Percentiles rank a stretch among this genome's conserved stretches.
Evolutionary conservation across 768 basidiomycete genomes (phyloP).

Genomic region (Rhizopogon vesiculosus): DNA sequence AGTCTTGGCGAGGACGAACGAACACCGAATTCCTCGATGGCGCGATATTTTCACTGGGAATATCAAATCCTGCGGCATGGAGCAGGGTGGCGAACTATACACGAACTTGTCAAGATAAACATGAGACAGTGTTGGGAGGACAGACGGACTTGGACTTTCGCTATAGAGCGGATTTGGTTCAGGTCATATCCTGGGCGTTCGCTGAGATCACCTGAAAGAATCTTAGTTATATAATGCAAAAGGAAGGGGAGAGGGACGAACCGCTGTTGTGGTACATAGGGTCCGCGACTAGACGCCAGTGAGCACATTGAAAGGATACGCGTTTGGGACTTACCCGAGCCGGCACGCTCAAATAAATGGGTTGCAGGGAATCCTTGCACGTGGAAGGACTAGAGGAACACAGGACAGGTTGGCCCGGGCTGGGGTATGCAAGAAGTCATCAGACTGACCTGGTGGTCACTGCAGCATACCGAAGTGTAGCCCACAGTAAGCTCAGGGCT

Average conservation of each 20-base stretch:
- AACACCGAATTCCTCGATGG: constrained; percentile 79
- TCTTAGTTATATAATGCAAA: background rate
- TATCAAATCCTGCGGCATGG: constrained; percentile 61
- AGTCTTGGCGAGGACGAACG: constrained; percentile 10
- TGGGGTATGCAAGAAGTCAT: background rate
- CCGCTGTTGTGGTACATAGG: constrained; percentile 89
- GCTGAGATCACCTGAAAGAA: constrained; percentile 62
- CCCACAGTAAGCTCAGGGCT: constrained; percentile 76
- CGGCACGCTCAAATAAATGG: constrained; percentile 84
- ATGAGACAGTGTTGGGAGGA: background rate
- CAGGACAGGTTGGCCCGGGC: background rate
- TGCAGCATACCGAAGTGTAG: constrained; percentile 78
- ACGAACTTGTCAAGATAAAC: background rate
- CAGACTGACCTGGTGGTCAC: constrained; percentile 72
- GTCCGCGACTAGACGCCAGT: constrained; percentile 56
- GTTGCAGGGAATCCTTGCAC: constrained; percentile 82
- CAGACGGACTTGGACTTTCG: constrained; percentile 73
- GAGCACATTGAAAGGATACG: background rate
- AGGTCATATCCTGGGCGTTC: constrained; percentile 80
- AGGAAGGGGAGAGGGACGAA: constrained; percentile 18
- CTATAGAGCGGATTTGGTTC: constrained; percentile 75
- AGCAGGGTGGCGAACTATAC: constrained; percentile 63
- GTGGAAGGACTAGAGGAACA: constrained; percentile 59
- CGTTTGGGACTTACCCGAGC: constrained; percentile 45
- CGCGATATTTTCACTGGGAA: constrained; percentile 29